Evolutionary conservation across 2,329 filamentous ascomycete genomes (phyloP).

Genomic region (Fusarium ambrosium): DNA sequence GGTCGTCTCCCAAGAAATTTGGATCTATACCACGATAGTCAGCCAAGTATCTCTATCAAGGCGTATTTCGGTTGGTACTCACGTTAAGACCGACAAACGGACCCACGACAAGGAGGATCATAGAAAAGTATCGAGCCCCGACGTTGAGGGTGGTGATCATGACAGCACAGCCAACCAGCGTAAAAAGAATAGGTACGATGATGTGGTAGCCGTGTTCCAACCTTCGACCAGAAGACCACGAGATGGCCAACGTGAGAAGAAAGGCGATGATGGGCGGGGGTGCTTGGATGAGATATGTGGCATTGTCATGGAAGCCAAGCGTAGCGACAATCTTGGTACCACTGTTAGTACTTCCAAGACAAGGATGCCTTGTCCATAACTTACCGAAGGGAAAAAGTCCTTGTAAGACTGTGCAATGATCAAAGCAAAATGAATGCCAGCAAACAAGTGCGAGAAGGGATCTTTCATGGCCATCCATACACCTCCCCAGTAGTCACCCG

Average conservation of each 20-base stretch:
- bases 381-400: slow-evolving; percentile 58
- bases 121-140: slow-evolving; percentile 57
- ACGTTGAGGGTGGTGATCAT: slow-evolving; percentile 58
- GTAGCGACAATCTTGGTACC: slow-evolving; percentile 46
- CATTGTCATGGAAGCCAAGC: slow-evolving; percentile 44
- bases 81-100: slow-evolving; percentile 57
- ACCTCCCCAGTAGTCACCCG: slow-evolving; percentile 56
- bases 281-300: slow-evolving; percentile 57
- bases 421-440: slow-evolving; percentile 56
- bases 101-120: slow-evolving; percentile 56
- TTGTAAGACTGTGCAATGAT: slow-evolving; percentile 59
- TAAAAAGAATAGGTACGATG: slow-evolving; percentile 53
- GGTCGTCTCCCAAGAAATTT: slow-evolving; percentile 58
- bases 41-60: accelerated
- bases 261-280: slow-evolving; percentile 59
- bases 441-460: slow-evolving; percentile 56
- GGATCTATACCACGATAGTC: slow-evolving; percentile 18
- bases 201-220: slow-evolving; percentile 58
- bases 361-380: not conserved
- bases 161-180: slow-evolving; percentile 56
- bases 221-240: slow-evolving; percentile 56
- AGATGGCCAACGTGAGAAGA: slow-evolving; percentile 53
- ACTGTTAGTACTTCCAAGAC: not conserved
- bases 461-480: slow-evolving; percentile 52
- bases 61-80: not conserved